Conservation (phyloP, 176 grass and related monocot genomes). For the Oropetium thomaeum region DNA sequence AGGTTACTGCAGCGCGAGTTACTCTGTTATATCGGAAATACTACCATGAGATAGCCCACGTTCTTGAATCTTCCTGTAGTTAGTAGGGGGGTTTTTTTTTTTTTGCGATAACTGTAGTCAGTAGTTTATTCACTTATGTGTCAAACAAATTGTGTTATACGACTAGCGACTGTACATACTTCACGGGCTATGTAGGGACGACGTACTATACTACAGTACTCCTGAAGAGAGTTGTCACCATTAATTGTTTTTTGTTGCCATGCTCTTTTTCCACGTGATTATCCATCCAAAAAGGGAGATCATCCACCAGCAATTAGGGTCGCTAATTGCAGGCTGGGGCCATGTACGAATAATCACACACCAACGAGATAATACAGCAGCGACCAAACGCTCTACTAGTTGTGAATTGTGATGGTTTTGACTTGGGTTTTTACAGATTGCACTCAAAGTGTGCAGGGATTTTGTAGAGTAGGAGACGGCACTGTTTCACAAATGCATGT, state of each 20-base stretch:
- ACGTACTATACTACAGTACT: too few relatives aligned
- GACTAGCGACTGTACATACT: too few relatives aligned
- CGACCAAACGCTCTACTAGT: slow-evolving; percentile 21
- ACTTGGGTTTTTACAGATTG: background rate
- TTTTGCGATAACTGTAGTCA: too few relatives aligned
- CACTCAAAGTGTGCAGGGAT: slow-evolving; percentile 35
- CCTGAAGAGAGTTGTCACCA: slow-evolving; percentile 21
- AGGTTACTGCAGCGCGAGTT: too few relatives aligned
- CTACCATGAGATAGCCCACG: too few relatives aligned
- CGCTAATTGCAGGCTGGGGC: background rate
- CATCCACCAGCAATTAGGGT: slow-evolving; percentile 19
- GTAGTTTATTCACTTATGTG: too few relatives aligned
- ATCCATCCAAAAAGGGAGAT: slow-evolving; percentile 13
- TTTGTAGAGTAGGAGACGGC: background rate
- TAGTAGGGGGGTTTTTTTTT: too few relatives aligned
- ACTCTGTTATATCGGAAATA: too few relatives aligned
- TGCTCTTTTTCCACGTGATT: slow-evolving; percentile 21
- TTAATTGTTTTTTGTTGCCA: slow-evolving; percentile 27
- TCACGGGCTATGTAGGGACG: too few relatives aligned
- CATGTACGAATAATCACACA: background rate
- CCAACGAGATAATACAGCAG: background rate
- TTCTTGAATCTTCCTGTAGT: too few relatives aligned
- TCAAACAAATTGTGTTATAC: too few relatives aligned
- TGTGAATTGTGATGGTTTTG: too few relatives aligned
- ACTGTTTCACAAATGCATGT: slow-evolving; percentile 8